These are phyloP conservation scores for Colletotrichum musae DNA, from an alignment of 2,329 filamentous ascomycete species.

Conservation along the genomic window DNA sequence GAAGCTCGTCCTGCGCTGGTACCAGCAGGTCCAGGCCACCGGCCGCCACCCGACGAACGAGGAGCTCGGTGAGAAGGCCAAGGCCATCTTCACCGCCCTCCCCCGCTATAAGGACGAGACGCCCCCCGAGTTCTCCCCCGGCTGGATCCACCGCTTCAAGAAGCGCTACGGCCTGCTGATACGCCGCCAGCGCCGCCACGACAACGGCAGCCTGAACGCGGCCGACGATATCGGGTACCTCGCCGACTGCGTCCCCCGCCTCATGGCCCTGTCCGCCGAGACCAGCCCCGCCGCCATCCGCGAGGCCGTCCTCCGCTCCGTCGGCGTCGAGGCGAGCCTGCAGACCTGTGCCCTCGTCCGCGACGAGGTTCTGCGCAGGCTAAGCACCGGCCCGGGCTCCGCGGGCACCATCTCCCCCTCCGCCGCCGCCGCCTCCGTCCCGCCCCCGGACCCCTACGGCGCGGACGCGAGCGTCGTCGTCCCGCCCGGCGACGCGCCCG, in stretches of 20 bases:
- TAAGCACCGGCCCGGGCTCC: conserved; percentile 42
- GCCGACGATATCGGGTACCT: conserved; percentile 73
- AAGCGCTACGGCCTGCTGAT: conserved; percentile 73
- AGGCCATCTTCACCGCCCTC: conserved; percentile 70
- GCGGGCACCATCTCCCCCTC: conserved; percentile 26
- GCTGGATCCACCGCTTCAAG: conserved; percentile 77
- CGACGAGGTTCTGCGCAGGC: conserved; percentile 67
- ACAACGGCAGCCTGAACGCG: conserved; percentile 61
- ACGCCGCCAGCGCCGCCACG: conserved; percentile 68
- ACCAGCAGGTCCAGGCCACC: conserved; percentile 64
- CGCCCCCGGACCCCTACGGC: conserved; percentile 39
- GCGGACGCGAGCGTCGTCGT: conserved; percentile 41
- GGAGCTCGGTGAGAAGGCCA: conserved; percentile 74
- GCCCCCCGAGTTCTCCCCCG: conserved; percentile 74
- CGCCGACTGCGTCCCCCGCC: conserved; percentile 71
- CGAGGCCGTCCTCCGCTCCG: conserved; percentile 68
- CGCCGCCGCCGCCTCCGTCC: conserved; percentile 27
- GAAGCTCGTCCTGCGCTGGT: conserved; percentile 70
- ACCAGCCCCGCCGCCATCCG: conserved; percentile 73
- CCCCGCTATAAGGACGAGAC: conserved; percentile 73
- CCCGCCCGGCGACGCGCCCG: conserved; percentile 64
- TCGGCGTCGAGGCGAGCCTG: conserved; percentile 69
- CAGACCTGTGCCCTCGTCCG: conserved; percentile 70
- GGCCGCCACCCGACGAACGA: conserved; percentile 74
- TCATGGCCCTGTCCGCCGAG: conserved; percentile 71